Base-by-base conservation (phyloP, 129 eudicot species). In the Tanacetum coccineum region DNA sequence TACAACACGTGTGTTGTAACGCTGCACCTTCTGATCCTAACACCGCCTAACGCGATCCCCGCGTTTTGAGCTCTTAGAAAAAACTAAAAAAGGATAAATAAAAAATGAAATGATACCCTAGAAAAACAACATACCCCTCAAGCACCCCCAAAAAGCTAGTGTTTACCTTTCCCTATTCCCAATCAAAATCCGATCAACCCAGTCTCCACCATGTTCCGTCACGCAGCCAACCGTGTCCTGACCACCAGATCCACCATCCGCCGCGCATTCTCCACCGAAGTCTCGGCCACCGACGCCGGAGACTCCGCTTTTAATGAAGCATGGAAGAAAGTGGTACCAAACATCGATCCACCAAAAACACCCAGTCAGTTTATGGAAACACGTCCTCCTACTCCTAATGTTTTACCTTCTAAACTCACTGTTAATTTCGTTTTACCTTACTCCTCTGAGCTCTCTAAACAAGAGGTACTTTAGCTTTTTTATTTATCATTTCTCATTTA, bases 391-490 rank as follows among this genome's bases (percentile, higher is more conserved):
- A 73, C 97, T 6, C 84, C 86, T 25, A 67, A 87, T 40, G 42
- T 81, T 17, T 79, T 90, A 48, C 97, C 97, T 0, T 47, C 95
- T 13, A 90, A 90, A 71, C 85, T 90, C 71, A 86, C 91, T 8
- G 81, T 90, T 64, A 90, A 90, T 75, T 84, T 90, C 73, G 81
- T 85, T 61, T 87, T 87, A 25, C 95, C 88, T 6, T 84, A 84
- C 70, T 60, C 87, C 10, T 77, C 91, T 0, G 80, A 81, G 47
- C 81, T 87, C 15, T 76, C 87, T 67, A 69, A 66, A 68, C 77
- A 76, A 58, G 84, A 84, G 95, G 95, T 84, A 22, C 1, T 49
- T n/a, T 50, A 57, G 19, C 4, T 40, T 8, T 47, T 65, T 3
- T 48, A 4, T n/a, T 47, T 22, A 9, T 25, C 4, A 3, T 48